Evolutionary conservation across 441 rosid species (phyloP).

Genomic region (Aquilaria agallochum): DNA sequence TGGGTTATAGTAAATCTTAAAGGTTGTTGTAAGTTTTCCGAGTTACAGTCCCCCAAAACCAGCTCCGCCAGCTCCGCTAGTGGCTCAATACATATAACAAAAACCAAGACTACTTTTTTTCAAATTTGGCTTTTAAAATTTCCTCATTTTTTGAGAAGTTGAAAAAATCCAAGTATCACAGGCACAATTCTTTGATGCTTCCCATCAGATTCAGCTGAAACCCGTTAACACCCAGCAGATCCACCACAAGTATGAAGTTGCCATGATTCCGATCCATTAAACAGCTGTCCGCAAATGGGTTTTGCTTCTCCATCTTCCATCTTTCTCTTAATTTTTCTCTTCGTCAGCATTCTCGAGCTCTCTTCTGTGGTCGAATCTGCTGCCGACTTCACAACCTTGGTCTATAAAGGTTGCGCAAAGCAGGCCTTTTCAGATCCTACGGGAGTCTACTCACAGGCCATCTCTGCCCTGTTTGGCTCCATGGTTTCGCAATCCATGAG

Average conservation of each 20-base stretch:
- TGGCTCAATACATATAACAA: conserved; percentile 14
- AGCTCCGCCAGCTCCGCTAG: conserved; percentile 3
- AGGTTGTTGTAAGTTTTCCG: too few relatives aligned
- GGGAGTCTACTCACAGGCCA: conserved; percentile 74
- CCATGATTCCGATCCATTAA: conserved; percentile 53
- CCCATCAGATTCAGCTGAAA: conserved; percentile 19
- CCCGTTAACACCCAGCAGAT: conserved; percentile 21
- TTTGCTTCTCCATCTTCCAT: conserved; percentile 36
- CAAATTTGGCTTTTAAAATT: conserved; percentile 6
- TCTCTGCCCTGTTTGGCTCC: conserved; percentile 80
- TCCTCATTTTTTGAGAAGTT: conserved; percentile 1
- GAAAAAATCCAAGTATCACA: conserved; percentile 16
- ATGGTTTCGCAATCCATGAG: conserved; percentile 80
- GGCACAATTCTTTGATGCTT: conserved; percentile 16
- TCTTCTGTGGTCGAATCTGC: conserved; percentile 39
- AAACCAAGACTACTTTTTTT: conserved; percentile 14
- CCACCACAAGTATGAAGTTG: conserved; percentile 15
- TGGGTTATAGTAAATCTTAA: too few relatives aligned
- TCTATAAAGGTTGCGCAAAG: conserved; percentile 88
- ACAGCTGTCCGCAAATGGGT: conserved; percentile 41
- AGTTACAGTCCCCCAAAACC: too few relatives aligned
- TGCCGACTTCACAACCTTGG: conserved; percentile 56
- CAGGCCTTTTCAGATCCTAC: conserved; percentile 79
- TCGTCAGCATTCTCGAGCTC: conserved; percentile 17
- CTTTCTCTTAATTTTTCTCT: conserved; percentile 30